Evolutionary conservation across 2,329 filamentous ascomycete species (phyloP).

Genomic region (Cadophora gregata): DNA sequence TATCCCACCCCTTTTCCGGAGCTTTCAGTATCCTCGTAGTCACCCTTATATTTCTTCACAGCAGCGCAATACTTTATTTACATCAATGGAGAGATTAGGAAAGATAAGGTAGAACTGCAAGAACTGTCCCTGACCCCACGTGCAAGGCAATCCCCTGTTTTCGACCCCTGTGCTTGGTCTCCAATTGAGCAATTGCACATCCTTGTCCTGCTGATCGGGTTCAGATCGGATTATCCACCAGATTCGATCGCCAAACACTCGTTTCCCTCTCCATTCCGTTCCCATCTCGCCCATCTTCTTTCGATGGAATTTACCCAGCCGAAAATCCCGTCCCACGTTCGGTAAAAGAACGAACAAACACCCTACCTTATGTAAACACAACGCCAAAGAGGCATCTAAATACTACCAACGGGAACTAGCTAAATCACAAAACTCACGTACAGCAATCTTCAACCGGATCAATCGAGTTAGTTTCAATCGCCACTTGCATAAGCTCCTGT

Average conservation of each 20-base stretch:
- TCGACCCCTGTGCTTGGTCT: neutral
- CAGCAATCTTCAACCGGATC: neutral
- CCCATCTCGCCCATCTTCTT: neutral
- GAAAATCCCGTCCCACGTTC: neutral
- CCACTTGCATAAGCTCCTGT: neutral
- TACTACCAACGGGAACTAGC: neutral
- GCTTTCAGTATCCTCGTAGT: neutral
- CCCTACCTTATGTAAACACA: neutral
- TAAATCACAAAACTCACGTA: neutral
- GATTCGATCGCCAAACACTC: neutral
- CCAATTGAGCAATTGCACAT: neutral
- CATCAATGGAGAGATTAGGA: neutral
- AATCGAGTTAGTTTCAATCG: neutral
- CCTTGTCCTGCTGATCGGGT: conserved; percentile 7
- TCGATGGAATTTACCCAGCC: neutral
- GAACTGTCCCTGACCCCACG: conserved; percentile 2
- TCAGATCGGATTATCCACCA: conserved; percentile 1
- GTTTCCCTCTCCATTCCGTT: neutral
- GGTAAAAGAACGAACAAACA: neutral
- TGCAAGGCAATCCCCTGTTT: conserved; percentile 8
- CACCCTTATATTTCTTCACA: neutral
- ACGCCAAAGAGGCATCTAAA: neutral
- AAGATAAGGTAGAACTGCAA: neutral
- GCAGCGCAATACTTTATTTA: neutral
- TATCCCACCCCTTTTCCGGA: neutral